Evolutionary conservation across 2,329 filamentous ascomycete genomes (phyloP), one percentile per base, ranked within the genome.

Genomic region (Neoascochyta sp.): DNA sequence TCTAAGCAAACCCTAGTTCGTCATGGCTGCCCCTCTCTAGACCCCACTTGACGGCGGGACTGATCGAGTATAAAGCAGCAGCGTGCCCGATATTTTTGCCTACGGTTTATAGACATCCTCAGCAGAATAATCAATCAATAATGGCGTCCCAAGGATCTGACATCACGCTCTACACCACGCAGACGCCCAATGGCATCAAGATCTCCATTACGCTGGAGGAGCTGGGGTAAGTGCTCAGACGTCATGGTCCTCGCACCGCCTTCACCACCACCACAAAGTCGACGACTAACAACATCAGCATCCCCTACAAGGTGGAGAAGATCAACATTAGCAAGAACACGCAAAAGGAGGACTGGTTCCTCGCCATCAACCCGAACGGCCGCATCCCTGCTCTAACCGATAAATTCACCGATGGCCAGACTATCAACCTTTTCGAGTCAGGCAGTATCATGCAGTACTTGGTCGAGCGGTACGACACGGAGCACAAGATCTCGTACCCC

Each of bases 141-240:
- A 53, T 52, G 47, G 39, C 56, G 16, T 48, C 52, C 16, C 39
- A 52, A 31, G 43, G 50, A 27, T 71, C 83, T 5, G 71, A 84
- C 47, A 87, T 94, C 51, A 83, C 80, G 23, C 76, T 94, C 16
- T 93, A 92, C 69, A 94, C 87, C 9, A 73, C 76, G 9, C 75
- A 80, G 54, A 95, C 89, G 29, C 86, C 89, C 24, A 95, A 95
- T 65, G 87, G 88, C 43, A 83, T 92, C 72, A 95, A 94, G 63
- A 77, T 86, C 40, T 88, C 85, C 34, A 94, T 95, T 45, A 74
- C 86, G 7, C 69, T 95, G 10, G 87, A 93, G 66, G 88, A 94
- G 66, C 74, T 95, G 4, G 82, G 81, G 46, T 65, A 52, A 29
- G 54, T 41, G 16, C 16, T 14, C n/a, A 16, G 3, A 24, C 13